These are phyloP conservation scores for Pseudopithomyces maydicus DNA, from an alignment of 2,329 filamentous ascomycete species.

Conservation along the genomic window DNA sequence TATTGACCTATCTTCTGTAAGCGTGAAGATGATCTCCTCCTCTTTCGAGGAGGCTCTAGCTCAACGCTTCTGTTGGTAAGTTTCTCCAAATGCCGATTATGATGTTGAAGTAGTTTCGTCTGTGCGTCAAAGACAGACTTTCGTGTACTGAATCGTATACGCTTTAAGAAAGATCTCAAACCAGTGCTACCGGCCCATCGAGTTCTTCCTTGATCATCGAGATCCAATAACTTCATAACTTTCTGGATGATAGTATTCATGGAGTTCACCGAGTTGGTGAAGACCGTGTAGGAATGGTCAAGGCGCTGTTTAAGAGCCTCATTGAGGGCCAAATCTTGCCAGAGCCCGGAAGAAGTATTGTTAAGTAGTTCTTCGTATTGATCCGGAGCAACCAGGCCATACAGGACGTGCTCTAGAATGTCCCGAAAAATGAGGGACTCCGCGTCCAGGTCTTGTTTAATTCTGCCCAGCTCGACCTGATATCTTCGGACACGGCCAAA, in stretches of 20 bases:
- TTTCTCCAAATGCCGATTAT: background rate
- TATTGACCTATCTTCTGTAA: slow-evolving; percentile 4
- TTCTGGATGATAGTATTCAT: background rate
- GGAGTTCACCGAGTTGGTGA: background rate
- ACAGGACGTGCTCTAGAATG: background rate
- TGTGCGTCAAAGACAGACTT: background rate
- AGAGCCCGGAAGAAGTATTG: background rate
- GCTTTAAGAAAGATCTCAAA: background rate
- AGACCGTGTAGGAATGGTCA: background rate
- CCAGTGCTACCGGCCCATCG: background rate
- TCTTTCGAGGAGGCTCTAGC: background rate
- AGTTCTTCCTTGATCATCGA: background rate
- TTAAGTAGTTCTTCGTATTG: background rate
- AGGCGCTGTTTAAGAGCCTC: background rate
- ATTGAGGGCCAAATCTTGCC: background rate
- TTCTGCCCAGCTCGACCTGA: background rate
- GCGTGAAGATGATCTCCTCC: background rate
- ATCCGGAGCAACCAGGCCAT: background rate
- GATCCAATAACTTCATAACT: background rate
- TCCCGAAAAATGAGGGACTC: background rate
- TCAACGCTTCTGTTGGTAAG: background rate
- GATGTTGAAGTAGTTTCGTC: background rate
- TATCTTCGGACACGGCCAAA: background rate
- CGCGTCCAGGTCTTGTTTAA: background rate
- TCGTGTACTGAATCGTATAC: background rate